Conservation (phyloP, 805 yeast species). For the baker's yeast (Saccharomyces cerevisiae) region DNA sequence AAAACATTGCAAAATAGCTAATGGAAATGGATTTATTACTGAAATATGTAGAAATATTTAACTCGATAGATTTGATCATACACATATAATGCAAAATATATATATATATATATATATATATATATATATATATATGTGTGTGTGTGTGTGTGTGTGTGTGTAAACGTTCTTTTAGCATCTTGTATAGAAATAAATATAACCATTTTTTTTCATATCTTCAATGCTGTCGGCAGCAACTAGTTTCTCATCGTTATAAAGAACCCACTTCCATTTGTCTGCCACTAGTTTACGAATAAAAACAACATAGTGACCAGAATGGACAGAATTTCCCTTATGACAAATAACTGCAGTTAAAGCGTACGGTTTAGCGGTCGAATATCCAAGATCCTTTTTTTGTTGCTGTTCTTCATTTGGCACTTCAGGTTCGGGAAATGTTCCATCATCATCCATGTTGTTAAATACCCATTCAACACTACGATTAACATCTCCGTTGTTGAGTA, state of each 20-base stretch:
- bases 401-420: conserved; percentile 5
- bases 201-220: conserved; percentile 40
- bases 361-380: conserved; percentile 7
- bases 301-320: conserved; percentile 90
- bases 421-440: conserved; percentile 42
- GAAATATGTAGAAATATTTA: neutral
- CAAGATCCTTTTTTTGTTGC: conserved; percentile 6
- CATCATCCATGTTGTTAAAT: conserved; percentile 71
- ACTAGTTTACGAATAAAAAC: conserved; percentile 48
- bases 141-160: no score
- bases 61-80: no score
- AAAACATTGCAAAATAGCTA: neutral
- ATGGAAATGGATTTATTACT: neutral
- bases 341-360: conserved; percentile 52
- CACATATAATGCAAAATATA: neutral
- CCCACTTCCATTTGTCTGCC: conserved; percentile 48
- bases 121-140: no score
- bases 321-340: conserved; percentile 84
- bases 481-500: conserved; percentile 48
- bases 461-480: conserved; percentile 89
- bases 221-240: conserved; percentile 48
- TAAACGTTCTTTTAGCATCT: conserved; percentile 3
- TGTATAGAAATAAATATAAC: conserved; percentile 37
- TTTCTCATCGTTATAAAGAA: conserved; percentile 81
- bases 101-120: neutral